A percentile compares a stretch with the other conserved stretches of the same genome.
phyloP scores from a whole-genome alignment of 495 filamentous ascomycete genomes.

The Xylaria intraflava region DNA sequence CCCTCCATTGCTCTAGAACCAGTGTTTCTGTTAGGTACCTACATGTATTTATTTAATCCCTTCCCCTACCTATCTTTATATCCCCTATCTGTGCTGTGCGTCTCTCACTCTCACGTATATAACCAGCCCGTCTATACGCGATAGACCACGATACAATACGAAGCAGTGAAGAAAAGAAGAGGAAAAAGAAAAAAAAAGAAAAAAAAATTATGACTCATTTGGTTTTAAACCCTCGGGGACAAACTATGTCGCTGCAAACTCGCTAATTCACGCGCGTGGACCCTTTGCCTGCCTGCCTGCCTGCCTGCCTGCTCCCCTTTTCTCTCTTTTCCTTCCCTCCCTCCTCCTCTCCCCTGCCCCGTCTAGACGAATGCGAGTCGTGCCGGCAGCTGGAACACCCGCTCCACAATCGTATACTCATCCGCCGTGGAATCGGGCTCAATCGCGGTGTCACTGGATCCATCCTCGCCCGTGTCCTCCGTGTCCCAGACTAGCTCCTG shows the following conservation, averaged over 20 bases:
- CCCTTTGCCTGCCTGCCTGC: background rate
- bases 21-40: no score
- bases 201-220: background rate
- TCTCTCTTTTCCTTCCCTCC: background rate
- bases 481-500: background rate
- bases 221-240: no score
- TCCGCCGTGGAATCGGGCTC: background rate
- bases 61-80: no score
- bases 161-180: no score
- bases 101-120: background rate
- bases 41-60: no score
- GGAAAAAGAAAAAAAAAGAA: no score
- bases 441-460: background rate
- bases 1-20: no score
- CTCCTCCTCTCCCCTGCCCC: background rate
- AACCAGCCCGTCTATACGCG: background rate
- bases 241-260: no score
- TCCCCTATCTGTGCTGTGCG: no score
- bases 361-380: slow-evolving; percentile 1
- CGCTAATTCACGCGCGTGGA: background rate
- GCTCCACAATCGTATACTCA: background rate
- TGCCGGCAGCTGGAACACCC: slow-evolving; percentile 1
- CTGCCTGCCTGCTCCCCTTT: background rate
- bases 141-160: background rate
- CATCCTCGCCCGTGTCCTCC: background rate